These are phyloP conservation scores for Wolfiporia cocos DNA, from an alignment of 1,284 basidiomycete species.

Conservation along the genomic window DNA sequence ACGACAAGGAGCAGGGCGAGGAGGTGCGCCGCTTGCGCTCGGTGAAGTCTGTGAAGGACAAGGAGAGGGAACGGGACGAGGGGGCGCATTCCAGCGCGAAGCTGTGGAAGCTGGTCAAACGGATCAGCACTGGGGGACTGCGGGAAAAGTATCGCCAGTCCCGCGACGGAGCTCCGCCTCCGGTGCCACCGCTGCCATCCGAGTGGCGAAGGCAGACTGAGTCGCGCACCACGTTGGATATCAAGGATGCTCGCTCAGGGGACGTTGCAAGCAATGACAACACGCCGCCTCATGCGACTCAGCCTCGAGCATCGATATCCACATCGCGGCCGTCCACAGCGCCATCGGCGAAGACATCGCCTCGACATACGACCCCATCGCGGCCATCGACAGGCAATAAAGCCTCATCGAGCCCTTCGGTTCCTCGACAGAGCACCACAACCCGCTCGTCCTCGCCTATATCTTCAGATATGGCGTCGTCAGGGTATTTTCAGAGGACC, in stretches of 20 bases:
- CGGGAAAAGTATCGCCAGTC: constrained; percentile 44
- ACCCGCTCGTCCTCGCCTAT: constrained; percentile 52
- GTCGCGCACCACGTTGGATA: constrained; percentile 21
- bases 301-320: constrained; percentile 26
- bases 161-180: constrained; percentile 33
- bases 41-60: constrained; percentile 12
- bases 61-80: constrained; percentile 23
- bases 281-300: constrained; percentile 21
- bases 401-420: constrained; percentile 15
- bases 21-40: constrained; percentile 10
- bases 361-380: constrained; percentile 12
- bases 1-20: constrained; percentile 3
- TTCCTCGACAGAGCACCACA: constrained; percentile 31
- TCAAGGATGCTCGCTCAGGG: constrained; percentile 9
- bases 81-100: constrained; percentile 34
- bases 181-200: constrained; percentile 56
- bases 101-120: constrained; percentile 64
- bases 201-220: constrained; percentile 19
- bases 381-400: constrained; percentile 17
- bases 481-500: constrained; percentile 40
- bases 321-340: constrained; percentile 20
- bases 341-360: constrained; percentile 7
- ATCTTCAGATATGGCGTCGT: constrained; percentile 48
- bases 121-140: constrained; percentile 57
- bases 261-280: constrained; percentile 14